These are phyloP conservation scores for Anastatica hierochuntica DNA, from an alignment of 345 rosid species.

Conservation along the genomic window DNA sequence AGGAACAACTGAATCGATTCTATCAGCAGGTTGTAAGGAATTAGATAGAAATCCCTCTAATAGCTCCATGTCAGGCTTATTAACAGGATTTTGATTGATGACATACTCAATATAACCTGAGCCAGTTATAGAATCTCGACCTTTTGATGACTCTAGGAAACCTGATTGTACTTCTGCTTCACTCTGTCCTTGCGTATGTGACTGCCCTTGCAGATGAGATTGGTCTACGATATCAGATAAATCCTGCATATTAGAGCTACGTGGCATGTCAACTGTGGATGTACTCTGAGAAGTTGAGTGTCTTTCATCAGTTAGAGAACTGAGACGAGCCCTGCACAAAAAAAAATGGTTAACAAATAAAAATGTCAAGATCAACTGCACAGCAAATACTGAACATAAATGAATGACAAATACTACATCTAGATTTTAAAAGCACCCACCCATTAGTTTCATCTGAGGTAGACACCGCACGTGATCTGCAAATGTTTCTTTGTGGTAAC, in stretches of 20 bases:
- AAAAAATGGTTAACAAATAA: background rate
- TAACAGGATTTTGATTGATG: conserved; percentile 36
- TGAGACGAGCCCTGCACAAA: conserved; percentile 17
- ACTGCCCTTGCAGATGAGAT: conserved; percentile 19
- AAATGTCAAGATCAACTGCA: background rate
- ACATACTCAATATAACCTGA: conserved; percentile 59
- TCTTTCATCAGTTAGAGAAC: conserved; percentile 18
- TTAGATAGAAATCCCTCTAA: conserved; percentile 36
- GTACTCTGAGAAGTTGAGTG: conserved; percentile 23
- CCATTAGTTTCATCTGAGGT: conserved; percentile 27
- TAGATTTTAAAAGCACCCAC: conserved; percentile 8
- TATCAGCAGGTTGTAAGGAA: conserved; percentile 27
- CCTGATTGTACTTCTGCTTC: conserved; percentile 22
- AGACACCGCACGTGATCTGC: conserved; percentile 24
- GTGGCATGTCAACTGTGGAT: conserved; percentile 25
- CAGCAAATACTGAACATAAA: background rate
- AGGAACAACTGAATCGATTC: conserved; percentile 30
- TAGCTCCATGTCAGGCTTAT: conserved; percentile 39
- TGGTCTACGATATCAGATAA: conserved; percentile 17
- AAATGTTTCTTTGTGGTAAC: conserved; percentile 24
- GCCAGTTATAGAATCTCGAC: conserved; percentile 51
- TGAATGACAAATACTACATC: background rate
- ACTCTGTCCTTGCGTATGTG: conserved; percentile 8
- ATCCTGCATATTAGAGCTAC: conserved; percentile 23
- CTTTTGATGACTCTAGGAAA: conserved; percentile 30